Percentiles rank a stretch among this genome's conserved stretches.
Conservation (phyloP, 2,329 filamentous ascomycete genomes). For the Xylaria sp. region DNA sequence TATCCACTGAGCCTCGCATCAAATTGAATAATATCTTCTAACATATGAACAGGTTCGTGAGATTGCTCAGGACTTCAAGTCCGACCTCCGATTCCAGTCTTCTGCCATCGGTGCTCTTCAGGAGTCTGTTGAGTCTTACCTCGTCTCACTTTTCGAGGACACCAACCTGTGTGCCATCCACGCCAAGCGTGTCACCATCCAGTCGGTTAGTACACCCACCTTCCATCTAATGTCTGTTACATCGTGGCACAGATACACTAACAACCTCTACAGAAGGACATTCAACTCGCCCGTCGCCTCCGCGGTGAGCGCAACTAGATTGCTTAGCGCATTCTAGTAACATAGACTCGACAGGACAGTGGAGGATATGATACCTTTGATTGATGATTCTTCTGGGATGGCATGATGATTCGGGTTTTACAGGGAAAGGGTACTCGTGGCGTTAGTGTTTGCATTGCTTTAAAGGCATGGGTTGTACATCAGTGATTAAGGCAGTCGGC, state of each 20-base stretch:
- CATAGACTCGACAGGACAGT: slow-evolving; percentile 39
- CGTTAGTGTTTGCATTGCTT: slow-evolving; percentile 56
- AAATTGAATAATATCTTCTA: slow-evolving; percentile 37
- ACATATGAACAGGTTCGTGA: slow-evolving; percentile 74
- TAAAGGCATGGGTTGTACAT: slow-evolving; percentile 55
- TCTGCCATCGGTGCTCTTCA: slow-evolving; percentile 97
- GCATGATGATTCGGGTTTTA: slow-evolving; percentile 54
- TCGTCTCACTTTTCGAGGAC: slow-evolving; percentile 97
- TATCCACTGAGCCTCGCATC: not conserved
- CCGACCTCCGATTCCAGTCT: slow-evolving; percentile 95
- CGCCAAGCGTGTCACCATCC: slow-evolving; percentile 99
- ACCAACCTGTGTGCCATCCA: slow-evolving; percentile 99
- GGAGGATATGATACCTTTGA: slow-evolving; percentile 47
- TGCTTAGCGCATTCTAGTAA: slow-evolving; percentile 33
- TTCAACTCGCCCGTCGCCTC: slow-evolving; percentile 94
- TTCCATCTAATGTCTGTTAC: not conserved
- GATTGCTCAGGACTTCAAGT: slow-evolving; percentile 96
- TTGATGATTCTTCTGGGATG: slow-evolving; percentile 55
- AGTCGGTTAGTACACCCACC: slow-evolving; percentile 63
- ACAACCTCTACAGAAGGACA: slow-evolving; percentile 76
- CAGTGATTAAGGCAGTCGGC: slow-evolving; percentile 50
- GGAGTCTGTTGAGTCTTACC: slow-evolving; percentile 98
- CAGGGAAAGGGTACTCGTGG: slow-evolving; percentile 54
- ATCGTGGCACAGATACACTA: slow-evolving; percentile 43
- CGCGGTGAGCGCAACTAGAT: slow-evolving; percentile 90